Evolutionary conservation across 2,329 filamentous ascomycete species (phyloP).

Genomic region (Fusarium sp.): DNA sequence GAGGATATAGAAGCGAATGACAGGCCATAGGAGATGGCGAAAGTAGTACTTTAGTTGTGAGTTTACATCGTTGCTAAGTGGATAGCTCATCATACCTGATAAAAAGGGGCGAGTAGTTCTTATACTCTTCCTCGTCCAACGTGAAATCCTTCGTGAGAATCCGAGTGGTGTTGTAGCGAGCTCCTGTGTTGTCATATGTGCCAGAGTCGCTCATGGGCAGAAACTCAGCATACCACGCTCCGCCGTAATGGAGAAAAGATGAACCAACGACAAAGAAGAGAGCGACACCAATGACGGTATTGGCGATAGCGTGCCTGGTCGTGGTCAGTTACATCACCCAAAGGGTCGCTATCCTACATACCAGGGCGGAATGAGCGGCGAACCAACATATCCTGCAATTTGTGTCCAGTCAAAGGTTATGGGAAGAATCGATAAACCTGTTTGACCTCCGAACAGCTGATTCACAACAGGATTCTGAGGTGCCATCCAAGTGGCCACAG

Average conservation of each 20-base stretch:
- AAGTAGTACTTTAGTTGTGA: constrained; percentile 68
- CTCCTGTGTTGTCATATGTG: constrained; percentile 78
- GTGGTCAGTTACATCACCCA: background rate
- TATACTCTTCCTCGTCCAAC: constrained; percentile 72
- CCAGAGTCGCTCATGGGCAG: constrained; percentile 76
- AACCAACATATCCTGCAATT: constrained; percentile 74
- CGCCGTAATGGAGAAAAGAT: constrained; percentile 71
- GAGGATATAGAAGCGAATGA: constrained; percentile 78
- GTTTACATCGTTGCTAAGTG: background rate
- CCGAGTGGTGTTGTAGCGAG: constrained; percentile 70
- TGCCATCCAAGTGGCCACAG: constrained; percentile 77
- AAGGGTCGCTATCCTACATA: constrained; percentile 44
- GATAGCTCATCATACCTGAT: constrained; percentile 57
- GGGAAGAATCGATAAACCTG: constrained; percentile 74
- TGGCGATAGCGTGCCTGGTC: constrained; percentile 74
- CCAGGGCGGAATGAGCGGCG: constrained; percentile 77
- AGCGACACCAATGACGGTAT: constrained; percentile 75
- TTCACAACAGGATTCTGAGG: constrained; percentile 76
- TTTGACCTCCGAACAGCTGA: constrained; percentile 77
- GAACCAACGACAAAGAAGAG: constrained; percentile 72
- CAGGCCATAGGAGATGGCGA: constrained; percentile 75
- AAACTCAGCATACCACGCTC: constrained; percentile 72
- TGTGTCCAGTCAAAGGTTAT: constrained; percentile 84
- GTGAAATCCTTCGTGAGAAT: constrained; percentile 72
- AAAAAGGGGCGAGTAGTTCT: constrained; percentile 75